These are phyloP conservation scores for Candida hispaniensis DNA, from an alignment of 805 yeast genomes.

Conservation along the genomic window DNA sequence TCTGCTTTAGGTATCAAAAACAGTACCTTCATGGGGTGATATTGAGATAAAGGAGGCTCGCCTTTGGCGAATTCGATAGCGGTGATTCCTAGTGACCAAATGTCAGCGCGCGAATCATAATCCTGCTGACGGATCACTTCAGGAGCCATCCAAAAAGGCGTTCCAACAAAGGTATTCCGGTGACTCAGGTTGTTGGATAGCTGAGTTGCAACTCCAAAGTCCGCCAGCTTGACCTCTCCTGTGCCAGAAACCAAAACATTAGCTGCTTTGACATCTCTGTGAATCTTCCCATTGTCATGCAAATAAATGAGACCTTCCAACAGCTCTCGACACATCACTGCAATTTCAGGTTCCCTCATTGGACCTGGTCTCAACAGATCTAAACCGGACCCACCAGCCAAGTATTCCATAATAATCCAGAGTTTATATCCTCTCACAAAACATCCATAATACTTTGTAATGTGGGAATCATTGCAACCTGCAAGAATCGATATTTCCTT, in stretches of 20 bases:
- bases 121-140: constrained; percentile 60
- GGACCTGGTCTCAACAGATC: constrained; percentile 47
- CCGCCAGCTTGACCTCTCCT: constrained; percentile 75
- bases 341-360: constrained; percentile 49
- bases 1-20: constrained; percentile 54
- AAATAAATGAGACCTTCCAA: constrained; percentile 65
- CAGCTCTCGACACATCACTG: constrained; percentile 52
- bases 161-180: constrained; percentile 79
- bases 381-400: constrained; percentile 89
- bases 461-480: constrained; percentile 50
- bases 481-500: constrained; percentile 73
- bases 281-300: constrained; percentile 67
- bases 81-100: constrained; percentile 95
- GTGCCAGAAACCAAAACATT: constrained; percentile 61
- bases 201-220: constrained; percentile 89
- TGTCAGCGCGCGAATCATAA: constrained; percentile 79
- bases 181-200: constrained; percentile 42
- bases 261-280: constrained; percentile 85
- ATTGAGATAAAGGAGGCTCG: constrained; percentile 62
- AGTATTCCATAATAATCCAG: constrained; percentile 91
- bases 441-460: constrained; percentile 59
- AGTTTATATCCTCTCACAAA: constrained; percentile 53
- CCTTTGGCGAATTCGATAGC: constrained; percentile 78
- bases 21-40: constrained; percentile 69
- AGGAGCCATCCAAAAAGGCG: constrained; percentile 99